Evolutionary conservation across 768 basidiomycete species (phyloP), one percentile per base, ranked within the genome.

Genomic region (Sporobolomyces pararoseus): DNA sequence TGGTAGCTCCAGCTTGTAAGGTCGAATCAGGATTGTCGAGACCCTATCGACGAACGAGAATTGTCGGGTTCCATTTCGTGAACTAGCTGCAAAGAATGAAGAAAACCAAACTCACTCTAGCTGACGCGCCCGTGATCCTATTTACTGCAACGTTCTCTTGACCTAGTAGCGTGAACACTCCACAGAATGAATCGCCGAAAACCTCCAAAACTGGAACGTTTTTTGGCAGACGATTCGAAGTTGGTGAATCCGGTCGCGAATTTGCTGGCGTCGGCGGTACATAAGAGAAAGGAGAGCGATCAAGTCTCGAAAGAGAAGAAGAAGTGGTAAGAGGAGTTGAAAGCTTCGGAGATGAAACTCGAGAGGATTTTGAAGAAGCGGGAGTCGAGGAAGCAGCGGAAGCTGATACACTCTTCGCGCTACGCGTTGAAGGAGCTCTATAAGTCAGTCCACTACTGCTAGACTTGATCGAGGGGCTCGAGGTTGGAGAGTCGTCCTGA

Each of bases 101-200:
- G 4, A 21, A 51, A 7, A 21, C 10, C 4, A 49, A 29, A 54
- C 51, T 35, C 27, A 66, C 68, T 37, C 53, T 21, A 7, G 57
- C 63, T 13, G 57, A 60, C 0, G 63, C 68, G n/a, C 68, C 68
- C 29, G 53, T 70, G 63, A 44, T 64, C 44, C 53, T 64, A 49
- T 31, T 3, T 2, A 65, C 50, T 4, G 13, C 3, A 1, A 42
- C 32, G 5, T 27, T 32, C 16, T 9, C 23, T 3, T 13, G 27
- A 4, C 53, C 49, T 9, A 68, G 27, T 13, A 69, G 50, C 23
- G 54, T 53, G 49, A 73, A 66, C 3, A 68, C 63, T 9, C 27
- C 23, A 2, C 17, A 34, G 58, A 66, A 70, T 14, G 37, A 44
- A 35, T 73, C 72, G 4, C 72, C 68, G 46, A 39, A 54, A 0